phyloP scores from a whole-genome alignment of 164 flowering plant genomes.

The Aristolochia fimbriata region DNA sequence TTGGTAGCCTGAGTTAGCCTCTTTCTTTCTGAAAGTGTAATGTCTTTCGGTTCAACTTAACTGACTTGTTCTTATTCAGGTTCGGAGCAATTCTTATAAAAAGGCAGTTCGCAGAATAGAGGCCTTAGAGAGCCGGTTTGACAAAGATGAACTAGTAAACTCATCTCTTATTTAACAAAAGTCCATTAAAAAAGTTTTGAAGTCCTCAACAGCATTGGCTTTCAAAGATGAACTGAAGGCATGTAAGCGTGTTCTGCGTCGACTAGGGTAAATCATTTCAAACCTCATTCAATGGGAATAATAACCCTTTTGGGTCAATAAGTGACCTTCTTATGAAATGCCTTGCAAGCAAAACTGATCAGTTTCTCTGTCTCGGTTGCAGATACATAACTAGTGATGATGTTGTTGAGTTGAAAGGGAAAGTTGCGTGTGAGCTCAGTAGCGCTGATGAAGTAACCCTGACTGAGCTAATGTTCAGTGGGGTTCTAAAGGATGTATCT shows the following conservation, averaged over 20 bases:
- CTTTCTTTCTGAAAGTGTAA: no score
- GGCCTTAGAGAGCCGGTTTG: conserved; percentile 74
- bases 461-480: conserved; percentile 89
- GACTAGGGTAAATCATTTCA: conserved; percentile 56
- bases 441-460: conserved; percentile 95
- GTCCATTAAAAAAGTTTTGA: conserved; percentile 56
- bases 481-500: conserved; percentile 69
- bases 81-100: conserved; percentile 65
- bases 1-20: no score
- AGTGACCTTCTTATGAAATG: no score
- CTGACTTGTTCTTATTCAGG: conserved; percentile 34
- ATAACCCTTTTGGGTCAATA: no score
- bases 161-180: conserved; percentile 80
- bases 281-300: no score
- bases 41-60: background rate
- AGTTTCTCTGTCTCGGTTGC: conserved; percentile 14
- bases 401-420: conserved; percentile 91
- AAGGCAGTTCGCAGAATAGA: conserved; percentile 73
- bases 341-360: background rate
- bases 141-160: conserved; percentile 69
- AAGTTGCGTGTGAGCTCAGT: conserved; percentile 94
- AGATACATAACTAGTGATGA: conserved; percentile 79
- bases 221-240: conserved; percentile 98
- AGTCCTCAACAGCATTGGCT: conserved; percentile 73
- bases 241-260: conserved; percentile 77